Evolutionary conservation across 2,329 filamentous ascomycete genomes (phyloP).

Genomic region (Fusarium nodosum): DNA sequence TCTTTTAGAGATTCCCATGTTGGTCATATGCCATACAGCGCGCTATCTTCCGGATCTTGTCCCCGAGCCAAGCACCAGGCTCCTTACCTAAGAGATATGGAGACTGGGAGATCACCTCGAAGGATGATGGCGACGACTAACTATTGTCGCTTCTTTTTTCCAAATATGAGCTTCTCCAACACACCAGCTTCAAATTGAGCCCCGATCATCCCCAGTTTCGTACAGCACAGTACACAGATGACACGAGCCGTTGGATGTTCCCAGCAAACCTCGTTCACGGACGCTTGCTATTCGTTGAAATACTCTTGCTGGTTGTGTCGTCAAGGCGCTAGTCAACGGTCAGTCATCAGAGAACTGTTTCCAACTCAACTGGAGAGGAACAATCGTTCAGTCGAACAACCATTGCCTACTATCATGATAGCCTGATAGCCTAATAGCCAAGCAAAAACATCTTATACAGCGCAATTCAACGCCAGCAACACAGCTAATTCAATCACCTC

Average conservation of each 20-base stretch:
- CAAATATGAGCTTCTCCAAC: conserved; percentile 6
- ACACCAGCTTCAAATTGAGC: neutral
- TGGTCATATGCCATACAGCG: conserved; percentile 3
- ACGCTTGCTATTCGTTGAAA: conserved; percentile 16
- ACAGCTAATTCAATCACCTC: neutral
- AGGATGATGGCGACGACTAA: conserved; percentile 10
- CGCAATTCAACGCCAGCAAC: conserved; percentile 6
- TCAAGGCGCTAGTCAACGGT: conserved; percentile 14
- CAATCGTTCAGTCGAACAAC: neutral
- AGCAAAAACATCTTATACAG: neutral
- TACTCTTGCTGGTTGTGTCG: neutral
- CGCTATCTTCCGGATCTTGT: conserved; percentile 11
- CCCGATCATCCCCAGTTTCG: neutral
- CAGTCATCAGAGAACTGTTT: neutral
- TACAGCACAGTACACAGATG: conserved; percentile 15
- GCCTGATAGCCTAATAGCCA: neutral
- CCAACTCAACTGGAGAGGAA: conserved; percentile 5
- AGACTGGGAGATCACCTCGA: conserved; percentile 8
- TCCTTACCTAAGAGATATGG: conserved; percentile 14
- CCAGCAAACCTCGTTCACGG: conserved; percentile 17
- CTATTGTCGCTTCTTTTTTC: conserved; percentile 19
- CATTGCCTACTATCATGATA: neutral
- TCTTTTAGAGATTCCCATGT: neutral
- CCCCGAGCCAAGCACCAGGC: conserved; percentile 4
- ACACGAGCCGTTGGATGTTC: conserved; percentile 20